phyloP scores from a whole-genome alignment of 202 grass and related monocot genomes.

The Bolboschoenoplectus hybrid region DNA sequence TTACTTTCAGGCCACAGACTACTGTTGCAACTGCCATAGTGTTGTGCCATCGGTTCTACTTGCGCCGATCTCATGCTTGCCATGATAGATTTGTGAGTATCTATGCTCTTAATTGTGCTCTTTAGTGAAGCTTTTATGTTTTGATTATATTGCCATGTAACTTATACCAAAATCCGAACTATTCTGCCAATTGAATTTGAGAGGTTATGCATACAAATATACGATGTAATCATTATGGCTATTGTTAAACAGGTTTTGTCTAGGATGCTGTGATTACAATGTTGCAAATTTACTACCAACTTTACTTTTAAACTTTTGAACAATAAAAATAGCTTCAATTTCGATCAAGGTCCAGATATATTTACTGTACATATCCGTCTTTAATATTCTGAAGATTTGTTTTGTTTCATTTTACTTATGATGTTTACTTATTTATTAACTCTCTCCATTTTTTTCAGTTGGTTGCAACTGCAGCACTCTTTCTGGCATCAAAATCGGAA shows the following conservation, averaged over 20 bases:
- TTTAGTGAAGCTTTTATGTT: neutral
- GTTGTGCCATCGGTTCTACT: constrained; percentile 83
- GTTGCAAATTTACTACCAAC: neutral
- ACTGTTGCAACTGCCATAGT: constrained; percentile 71
- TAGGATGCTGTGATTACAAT: neutral
- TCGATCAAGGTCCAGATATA: neutral
- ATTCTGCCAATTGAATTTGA: neutral
- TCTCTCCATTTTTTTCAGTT: constrained; percentile 49
- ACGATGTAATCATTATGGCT: neutral
- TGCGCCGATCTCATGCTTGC: constrained; percentile 75
- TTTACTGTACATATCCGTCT: neutral
- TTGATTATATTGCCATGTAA: neutral
- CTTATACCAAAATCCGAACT: constrained; percentile 1
- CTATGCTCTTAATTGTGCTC: neutral
- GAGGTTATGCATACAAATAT: neutral
- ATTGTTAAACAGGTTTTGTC: neutral
- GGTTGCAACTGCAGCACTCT: constrained; percentile 79
- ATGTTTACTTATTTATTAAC: constrained; percentile 35
- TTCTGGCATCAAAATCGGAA: constrained; percentile 78
- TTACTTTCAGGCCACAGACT: constrained; percentile 64
- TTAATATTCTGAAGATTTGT: constrained; percentile 4
- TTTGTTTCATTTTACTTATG: constrained; percentile 1
- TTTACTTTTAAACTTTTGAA: neutral
- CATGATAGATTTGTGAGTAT: constrained; percentile 94
- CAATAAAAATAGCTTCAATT: neutral